Evolutionary conservation across 495 filamentous ascomycete genomes (phyloP).

Genomic region (Zalerion maritima): DNA sequence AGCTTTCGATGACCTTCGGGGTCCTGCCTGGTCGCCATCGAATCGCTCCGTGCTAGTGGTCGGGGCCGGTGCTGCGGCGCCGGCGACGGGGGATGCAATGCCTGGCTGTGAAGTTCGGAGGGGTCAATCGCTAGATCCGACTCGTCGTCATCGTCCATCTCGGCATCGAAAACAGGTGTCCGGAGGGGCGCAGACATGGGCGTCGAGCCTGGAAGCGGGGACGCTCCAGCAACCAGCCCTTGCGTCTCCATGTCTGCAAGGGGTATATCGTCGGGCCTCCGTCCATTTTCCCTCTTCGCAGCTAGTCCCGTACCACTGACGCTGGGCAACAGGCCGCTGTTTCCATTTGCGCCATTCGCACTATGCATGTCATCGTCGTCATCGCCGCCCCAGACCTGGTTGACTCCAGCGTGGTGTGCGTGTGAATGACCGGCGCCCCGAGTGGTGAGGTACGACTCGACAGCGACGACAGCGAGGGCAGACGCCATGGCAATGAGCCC

Average conservation of each 20-base stretch:
- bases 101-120: not conserved
- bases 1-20: conserved; percentile 40
- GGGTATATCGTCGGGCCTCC: conserved; percentile 24
- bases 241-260: conserved; percentile 29
- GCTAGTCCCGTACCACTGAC: conserved; percentile 4
- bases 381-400: conserved; percentile 22
- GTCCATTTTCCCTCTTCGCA: conserved; percentile 11
- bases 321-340: conserved; percentile 2
- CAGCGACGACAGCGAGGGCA: conserved; percentile 54
- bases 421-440: conserved; percentile 39
- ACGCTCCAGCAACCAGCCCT: conserved; percentile 32
- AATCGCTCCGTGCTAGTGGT: not conserved
- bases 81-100: too few relatives aligned
- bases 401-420: conserved; percentile 25
- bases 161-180: conserved; percentile 5
- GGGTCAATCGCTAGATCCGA: conserved; percentile 2
- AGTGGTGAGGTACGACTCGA: conserved; percentile 64
- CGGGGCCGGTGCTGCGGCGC: not conserved
- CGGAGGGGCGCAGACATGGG: conserved; percentile 10
- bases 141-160: conserved; percentile 6
- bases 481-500: conserved; percentile 67
- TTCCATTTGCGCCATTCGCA: conserved; percentile 6
- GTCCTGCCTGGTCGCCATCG: conserved; percentile 13
- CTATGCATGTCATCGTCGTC: conserved; percentile 16
- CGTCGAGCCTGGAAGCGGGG: conserved; percentile 31